Base-by-base conservation (phyloP, 2,329 filamentous ascomycete species). In the Didymella exigua region DNA sequence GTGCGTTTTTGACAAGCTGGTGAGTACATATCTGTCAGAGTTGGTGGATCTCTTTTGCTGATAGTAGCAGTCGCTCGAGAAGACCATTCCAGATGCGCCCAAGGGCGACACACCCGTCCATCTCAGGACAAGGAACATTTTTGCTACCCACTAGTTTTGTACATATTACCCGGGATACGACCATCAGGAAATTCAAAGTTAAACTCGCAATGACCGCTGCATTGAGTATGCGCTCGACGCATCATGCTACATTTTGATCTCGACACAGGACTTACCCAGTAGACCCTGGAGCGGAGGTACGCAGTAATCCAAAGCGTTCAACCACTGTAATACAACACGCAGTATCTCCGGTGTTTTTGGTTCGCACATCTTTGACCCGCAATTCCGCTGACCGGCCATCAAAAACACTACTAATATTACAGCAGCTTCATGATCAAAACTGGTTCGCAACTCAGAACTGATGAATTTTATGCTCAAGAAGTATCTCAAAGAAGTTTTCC, bases 1-100 rank as follows among this genome's bases (percentile, higher is more conserved):
- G 80, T 99, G 95, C 78, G 93, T 97, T 43, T 98, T 90, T 74
- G 89, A 97, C 65, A 98, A 97, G 76, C 78, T 99, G 81, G 95
- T 99, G 82, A 59, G 89, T 82, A 10, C 29, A 31, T 1, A n/a
- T n/a, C 42, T n/a, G 14, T 40, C 27, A 36, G n/a, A 7, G 1
- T 3, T 23, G n/a, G 24, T 14, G 26, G 14, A 19, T 18, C 16
- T 31, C 9, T 6, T 9, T 18, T 49, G n/a, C 51, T 61, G 26
- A 57, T 56, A 62, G 44, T 55, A 38, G 21, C 65, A 81, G 78
- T 79, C 79, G 66, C 62, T 82, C 69, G 79, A 81, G 71, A 82
- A 82, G 75, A 77, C 69, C 61, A 82, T 82, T 66, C 80, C 80
- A 56, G 79, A 78, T 57, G 72, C 79, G 52, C 80, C 80, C 50